These are phyloP conservation scores for Clonostachys solani DNA, from an alignment of 2,329 filamentous ascomycete species.

Conservation along the genomic window DNA sequence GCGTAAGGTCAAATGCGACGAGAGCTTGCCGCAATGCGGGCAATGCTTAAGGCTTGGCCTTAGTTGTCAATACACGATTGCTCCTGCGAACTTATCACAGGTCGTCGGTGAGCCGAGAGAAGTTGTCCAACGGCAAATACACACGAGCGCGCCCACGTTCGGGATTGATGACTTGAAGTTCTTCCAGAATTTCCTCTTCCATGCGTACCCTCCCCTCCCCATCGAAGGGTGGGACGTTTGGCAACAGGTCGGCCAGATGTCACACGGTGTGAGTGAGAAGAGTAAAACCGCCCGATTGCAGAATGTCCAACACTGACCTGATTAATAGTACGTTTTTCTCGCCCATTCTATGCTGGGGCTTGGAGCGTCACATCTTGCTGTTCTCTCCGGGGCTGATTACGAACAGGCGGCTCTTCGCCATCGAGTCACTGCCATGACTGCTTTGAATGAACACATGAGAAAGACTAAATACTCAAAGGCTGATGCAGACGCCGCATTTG, in stretches of 20 bases:
- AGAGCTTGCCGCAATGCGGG: conserved; percentile 25
- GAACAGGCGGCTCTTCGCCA: conserved; percentile 25
- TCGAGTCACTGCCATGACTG: conserved; percentile 26
- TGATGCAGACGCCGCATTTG: conserved; percentile 30
- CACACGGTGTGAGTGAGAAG: conserved; percentile 21
- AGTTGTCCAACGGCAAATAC: too few species aligned
- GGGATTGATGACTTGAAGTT: conserved; percentile 40
- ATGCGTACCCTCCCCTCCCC: conserved; percentile 34
- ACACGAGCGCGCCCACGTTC: conserved; percentile 16
- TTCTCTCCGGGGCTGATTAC: conserved; percentile 14
- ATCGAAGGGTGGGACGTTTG: conserved; percentile 27
- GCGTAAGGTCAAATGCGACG: conserved; percentile 40
- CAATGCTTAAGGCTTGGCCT: conserved; percentile 27
- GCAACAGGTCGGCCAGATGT: conserved; percentile 27
- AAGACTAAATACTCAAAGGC: conserved; percentile 14
- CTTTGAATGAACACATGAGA: conserved; percentile 23
- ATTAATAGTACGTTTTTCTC: conserved; percentile 28
- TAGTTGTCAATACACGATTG: conserved; percentile 22
- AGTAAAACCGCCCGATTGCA: too few species aligned
- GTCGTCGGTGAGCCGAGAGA: background rate
- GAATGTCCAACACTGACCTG: background rate
- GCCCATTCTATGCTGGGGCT: conserved; percentile 34
- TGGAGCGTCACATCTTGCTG: conserved; percentile 28
- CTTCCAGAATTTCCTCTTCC: conserved; percentile 46
- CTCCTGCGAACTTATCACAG: background rate